phyloP scores from a whole-genome alignment of 129 eudicot species.

The Lactuca saligna region DNA sequence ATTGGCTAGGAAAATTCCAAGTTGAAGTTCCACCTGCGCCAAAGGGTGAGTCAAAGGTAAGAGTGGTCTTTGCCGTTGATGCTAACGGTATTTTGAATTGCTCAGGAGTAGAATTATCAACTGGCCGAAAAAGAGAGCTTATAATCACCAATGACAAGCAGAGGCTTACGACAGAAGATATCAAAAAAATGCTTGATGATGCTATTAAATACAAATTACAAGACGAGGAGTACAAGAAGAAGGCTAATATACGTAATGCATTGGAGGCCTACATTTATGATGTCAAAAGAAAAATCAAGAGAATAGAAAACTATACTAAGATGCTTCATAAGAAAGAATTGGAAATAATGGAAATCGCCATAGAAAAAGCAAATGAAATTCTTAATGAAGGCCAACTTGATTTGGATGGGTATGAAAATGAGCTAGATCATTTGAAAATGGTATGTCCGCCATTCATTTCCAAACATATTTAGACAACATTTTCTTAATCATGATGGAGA shows the following conservation, averaged over 20 bases:
- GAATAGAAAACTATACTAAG: neutral
- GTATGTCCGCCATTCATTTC: neutral
- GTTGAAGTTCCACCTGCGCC: neutral
- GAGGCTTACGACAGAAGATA: slow-evolving; percentile 1
- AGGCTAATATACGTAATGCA: neutral
- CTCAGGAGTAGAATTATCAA: neutral
- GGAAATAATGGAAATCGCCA: neutral
- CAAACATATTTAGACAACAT: too few relatives aligned
- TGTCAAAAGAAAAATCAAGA: neutral
- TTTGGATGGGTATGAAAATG: too few relatives aligned
- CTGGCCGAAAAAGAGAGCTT: slow-evolving; percentile 9
- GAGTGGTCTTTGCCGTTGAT: neutral
- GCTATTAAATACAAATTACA: neutral
- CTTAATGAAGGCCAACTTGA: too few relatives aligned
- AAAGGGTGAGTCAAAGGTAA: neutral
- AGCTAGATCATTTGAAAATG: neutral
- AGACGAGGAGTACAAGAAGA: neutral
- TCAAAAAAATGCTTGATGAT: neutral
- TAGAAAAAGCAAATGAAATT: neutral
- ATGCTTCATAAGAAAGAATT: neutral
- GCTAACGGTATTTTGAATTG: neutral
- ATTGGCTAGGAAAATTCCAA: neutral
- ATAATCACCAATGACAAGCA: neutral
- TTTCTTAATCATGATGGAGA: too few relatives aligned
- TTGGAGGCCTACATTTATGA: neutral